Conservation (phyloP, 345 rosid species). For the Linum trigynum region DNA sequence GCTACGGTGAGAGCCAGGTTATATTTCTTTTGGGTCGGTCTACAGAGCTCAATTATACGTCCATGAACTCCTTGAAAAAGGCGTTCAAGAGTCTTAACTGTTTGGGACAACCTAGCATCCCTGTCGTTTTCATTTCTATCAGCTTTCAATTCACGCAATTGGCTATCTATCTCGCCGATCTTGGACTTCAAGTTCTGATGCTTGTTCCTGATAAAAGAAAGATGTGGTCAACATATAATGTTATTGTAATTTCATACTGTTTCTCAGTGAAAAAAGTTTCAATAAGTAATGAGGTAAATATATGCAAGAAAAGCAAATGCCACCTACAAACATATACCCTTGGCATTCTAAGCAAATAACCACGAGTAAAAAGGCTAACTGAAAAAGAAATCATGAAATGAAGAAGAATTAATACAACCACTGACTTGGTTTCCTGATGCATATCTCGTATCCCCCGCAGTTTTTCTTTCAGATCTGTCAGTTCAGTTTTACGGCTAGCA, state of each 20-base stretch:
- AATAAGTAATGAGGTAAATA: no score
- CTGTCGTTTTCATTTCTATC: slow-evolving; percentile 89
- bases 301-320: no score
- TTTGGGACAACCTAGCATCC: slow-evolving; percentile 78
- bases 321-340: background rate
- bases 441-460: slow-evolving; percentile 63
- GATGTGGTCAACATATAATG: background rate
- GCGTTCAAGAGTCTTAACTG: slow-evolving; percentile 86
- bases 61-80: slow-evolving; percentile 95
- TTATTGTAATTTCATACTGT: no score
- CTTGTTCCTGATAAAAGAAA: slow-evolving; percentile 39
- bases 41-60: slow-evolving; percentile 92
- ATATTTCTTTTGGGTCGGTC: slow-evolving; percentile 85
- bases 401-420: slow-evolving; percentile 10
- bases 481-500: slow-evolving; percentile 49
- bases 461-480: slow-evolving; percentile 48
- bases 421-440: slow-evolving; percentile 67
- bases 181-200: slow-evolving; percentile 64
- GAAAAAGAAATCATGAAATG: background rate
- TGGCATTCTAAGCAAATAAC: background rate
- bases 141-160: slow-evolving; percentile 82
- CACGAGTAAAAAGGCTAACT: background rate
- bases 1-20: slow-evolving; percentile 97
- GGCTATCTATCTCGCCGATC: slow-evolving; percentile 70
- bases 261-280: no score